Conservation (phyloP, 1,284 basidiomycete genomes). For the Sporisorium iseilematis-ciliati region DNA sequence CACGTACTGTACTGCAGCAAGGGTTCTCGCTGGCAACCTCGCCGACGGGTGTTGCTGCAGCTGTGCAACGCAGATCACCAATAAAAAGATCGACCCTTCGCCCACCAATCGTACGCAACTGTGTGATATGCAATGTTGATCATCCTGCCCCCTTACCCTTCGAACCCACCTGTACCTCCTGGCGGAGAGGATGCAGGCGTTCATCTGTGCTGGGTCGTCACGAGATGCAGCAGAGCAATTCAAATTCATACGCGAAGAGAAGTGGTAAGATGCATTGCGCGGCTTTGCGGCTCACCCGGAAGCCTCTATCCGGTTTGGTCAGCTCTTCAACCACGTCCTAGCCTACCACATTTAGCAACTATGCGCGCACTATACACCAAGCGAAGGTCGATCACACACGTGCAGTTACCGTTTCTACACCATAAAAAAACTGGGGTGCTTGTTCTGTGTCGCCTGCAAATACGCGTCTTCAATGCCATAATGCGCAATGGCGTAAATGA, state of each 20-base stretch:
- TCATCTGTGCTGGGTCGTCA: too few relatives aligned
- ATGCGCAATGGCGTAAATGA: constrained; percentile 28
- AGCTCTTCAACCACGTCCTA: too few relatives aligned
- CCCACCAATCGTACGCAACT: not conserved
- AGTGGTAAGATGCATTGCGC: not conserved
- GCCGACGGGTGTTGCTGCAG: not conserved
- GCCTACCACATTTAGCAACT: not conserved
- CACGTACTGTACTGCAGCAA: not conserved
- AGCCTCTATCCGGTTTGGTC: not conserved
- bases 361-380: not conserved
- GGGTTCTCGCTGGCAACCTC: not conserved
- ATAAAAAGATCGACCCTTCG: too few relatives aligned
- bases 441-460: not conserved
- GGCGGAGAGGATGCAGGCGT: too few relatives aligned
- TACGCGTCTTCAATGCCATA: too few relatives aligned
- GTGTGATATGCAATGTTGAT: constrained; percentile 1
- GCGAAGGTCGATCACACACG: constrained; percentile 3
- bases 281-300: constrained; percentile 3
- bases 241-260: not conserved
- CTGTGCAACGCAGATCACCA: constrained; percentile 6
- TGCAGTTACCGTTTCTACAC: not conserved
- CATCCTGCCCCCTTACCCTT: not conserved
- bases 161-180: not conserved
- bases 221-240: too few relatives aligned
- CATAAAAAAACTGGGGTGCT: not conserved